Evolutionary conservation across 179 eudicot genomes (phyloP).

Genomic region (Nepenthes alata): DNA sequence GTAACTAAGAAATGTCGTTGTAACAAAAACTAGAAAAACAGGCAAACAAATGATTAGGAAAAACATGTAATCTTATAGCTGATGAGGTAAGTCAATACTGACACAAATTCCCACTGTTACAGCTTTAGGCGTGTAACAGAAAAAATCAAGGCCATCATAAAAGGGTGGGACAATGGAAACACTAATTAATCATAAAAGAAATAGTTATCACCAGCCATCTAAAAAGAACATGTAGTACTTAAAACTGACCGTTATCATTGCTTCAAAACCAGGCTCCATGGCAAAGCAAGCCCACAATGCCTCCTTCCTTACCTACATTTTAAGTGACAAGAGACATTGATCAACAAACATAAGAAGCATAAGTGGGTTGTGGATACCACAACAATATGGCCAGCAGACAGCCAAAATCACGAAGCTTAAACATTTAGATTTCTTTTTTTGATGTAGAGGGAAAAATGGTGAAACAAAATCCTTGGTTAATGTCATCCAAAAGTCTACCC

Average conservation of each 20-base stretch:
- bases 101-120: too few relatives aligned
- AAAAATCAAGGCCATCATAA: too few relatives aligned
- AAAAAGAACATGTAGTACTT: not conserved
- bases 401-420: not conserved
- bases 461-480: too few relatives aligned
- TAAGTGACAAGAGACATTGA: not conserved
- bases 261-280: slow-evolving; percentile 71
- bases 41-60: too few relatives aligned
- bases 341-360: not conserved
- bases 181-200: not conserved
- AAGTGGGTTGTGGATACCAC: not conserved
- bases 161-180: not conserved
- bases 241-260: slow-evolving; percentile 77
- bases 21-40: too few relatives aligned
- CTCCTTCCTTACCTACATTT: slow-evolving; percentile 84
- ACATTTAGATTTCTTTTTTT: not conserved
- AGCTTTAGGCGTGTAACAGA: too few relatives aligned
- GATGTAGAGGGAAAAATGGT: not conserved
- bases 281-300: slow-evolving; percentile 99
- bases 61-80: too few relatives aligned
- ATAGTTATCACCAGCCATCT: not conserved
- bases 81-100: too few relatives aligned
- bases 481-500: too few relatives aligned
- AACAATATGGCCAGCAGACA: not conserved
- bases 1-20: too few relatives aligned